Conservation (phyloP, 169 alveolate genomes). For the Plasmodium ovale region DNA sequence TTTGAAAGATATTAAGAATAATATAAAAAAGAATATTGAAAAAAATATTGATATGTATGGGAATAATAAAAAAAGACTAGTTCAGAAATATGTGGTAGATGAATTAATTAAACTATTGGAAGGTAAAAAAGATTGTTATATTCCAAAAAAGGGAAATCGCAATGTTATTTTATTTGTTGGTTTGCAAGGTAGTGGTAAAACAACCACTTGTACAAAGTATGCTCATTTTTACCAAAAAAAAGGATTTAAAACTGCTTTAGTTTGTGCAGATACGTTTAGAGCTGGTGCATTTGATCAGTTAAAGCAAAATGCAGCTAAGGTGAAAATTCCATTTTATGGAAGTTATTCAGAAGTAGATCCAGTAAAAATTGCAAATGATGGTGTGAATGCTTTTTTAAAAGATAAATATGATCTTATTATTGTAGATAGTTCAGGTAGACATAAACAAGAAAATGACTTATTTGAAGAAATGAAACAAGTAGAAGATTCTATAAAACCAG, state of each 20-base stretch:
- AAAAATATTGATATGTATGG: constrained; percentile 86
- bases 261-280: constrained; percentile 99
- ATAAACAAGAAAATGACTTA: constrained; percentile 98
- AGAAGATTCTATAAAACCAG: constrained; percentile 95
- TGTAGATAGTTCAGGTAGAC: constrained; percentile 99
- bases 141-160: constrained; percentile 93
- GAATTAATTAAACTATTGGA: constrained; percentile 95
- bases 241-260: constrained; percentile 97
- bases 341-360: constrained; percentile 99
- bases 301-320: constrained; percentile 99
- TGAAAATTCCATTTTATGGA: constrained; percentile 98
- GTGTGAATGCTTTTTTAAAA: constrained; percentile 95
- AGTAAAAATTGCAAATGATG: constrained; percentile 98
- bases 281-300: constrained; percentile 99
- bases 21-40: constrained; percentile 90
- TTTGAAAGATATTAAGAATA: constrained; percentile 92
- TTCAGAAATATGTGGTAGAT: constrained; percentile 84
- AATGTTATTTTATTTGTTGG: constrained; percentile 99
- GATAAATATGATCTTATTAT: constrained; percentile 97
- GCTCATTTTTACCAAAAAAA: constrained; percentile 97
- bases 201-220: constrained; percentile 99
- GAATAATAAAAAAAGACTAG: constrained; percentile 85
- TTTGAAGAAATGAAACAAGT: constrained; percentile 99
- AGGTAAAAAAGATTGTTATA: constrained; percentile 92
- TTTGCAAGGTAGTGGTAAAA: constrained; percentile 99